Evolutionary conservation across 352 stramenopile species (phyloP).

Genomic region (Pythium oligandrum): DNA sequence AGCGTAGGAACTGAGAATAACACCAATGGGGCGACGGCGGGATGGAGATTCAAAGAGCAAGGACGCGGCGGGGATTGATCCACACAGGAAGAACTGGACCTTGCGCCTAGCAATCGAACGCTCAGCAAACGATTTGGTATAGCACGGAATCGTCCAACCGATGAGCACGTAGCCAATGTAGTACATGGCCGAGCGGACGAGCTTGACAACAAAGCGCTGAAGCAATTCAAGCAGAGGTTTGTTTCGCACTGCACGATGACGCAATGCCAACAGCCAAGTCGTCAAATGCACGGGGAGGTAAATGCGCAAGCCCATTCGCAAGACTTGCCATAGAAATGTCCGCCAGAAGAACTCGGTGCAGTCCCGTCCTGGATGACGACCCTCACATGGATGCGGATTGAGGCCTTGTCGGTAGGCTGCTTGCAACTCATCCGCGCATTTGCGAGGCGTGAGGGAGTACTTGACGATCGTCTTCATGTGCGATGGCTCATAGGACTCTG

Average conservation of each 20-base stretch:
- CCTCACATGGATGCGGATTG: conserved; percentile 43
- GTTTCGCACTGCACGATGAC: conserved; percentile 30
- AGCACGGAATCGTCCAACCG: conserved; percentile 44
- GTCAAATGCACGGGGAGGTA: conserved; percentile 56
- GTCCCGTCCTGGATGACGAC: conserved; percentile 31
- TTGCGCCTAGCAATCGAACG: conserved; percentile 41
- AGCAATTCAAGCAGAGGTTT: conserved; percentile 26
- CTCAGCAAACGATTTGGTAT: conserved; percentile 32
- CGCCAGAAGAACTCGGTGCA: conserved; percentile 40
- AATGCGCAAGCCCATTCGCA: conserved; percentile 33
- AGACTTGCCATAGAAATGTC: conserved; percentile 33
- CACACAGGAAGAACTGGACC: conserved; percentile 45
- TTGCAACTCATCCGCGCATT: conserved; percentile 30
- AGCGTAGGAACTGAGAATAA: conserved; percentile 61
- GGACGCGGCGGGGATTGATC: conserved; percentile 36
- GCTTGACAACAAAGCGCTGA: conserved; percentile 24
- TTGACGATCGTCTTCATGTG: conserved; percentile 59
- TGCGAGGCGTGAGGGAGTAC: conserved; percentile 40
- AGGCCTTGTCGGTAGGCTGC: conserved; percentile 31
- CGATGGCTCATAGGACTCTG: conserved; percentile 46
- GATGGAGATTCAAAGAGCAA: conserved; percentile 51
- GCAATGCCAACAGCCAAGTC: conserved; percentile 42
- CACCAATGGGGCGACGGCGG: conserved; percentile 38
- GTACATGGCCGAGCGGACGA: conserved; percentile 47
- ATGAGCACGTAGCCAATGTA: conserved; percentile 47